phyloP scores from a whole-genome alignment of 1,139 yeast species.

The Nakaseomyces sp. region DNA sequence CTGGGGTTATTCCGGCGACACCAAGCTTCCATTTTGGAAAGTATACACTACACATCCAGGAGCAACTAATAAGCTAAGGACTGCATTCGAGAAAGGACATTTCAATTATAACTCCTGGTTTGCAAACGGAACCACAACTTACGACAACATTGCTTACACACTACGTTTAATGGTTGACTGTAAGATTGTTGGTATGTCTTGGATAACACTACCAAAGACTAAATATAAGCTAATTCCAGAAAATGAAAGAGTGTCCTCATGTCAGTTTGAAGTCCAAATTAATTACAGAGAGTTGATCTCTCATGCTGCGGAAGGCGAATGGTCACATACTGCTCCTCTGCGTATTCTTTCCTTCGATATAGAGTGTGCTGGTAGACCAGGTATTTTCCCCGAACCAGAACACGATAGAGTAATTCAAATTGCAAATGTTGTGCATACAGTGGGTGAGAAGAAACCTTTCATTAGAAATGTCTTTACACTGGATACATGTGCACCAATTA shows the following conservation, averaged over 20 bases:
- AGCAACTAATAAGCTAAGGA: conserved; percentile 56
- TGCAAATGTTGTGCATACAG: conserved; percentile 82
- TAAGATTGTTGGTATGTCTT: conserved; percentile 90
- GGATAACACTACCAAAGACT: conserved; percentile 82
- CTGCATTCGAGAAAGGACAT: conserved; percentile 79
- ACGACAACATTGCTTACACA: conserved; percentile 82
- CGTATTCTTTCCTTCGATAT: conserved; percentile 92
- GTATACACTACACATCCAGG: conserved; percentile 58
- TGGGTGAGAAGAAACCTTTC: conserved; percentile 73
- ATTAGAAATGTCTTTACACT: conserved; percentile 92
- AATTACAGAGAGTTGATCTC: conserved; percentile 61
- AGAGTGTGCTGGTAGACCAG: conserved; percentile 97
- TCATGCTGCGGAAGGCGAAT: conserved; percentile 87
- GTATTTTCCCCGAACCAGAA: conserved; percentile 91
- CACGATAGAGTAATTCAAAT: conserved; percentile 93
- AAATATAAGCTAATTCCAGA: conserved; percentile 46
- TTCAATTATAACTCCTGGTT: conserved; percentile 57
- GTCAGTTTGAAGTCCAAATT: conserved; percentile 76
- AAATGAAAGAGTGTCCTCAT: conserved; percentile 47
- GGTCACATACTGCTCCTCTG: conserved; percentile 89
- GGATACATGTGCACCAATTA: conserved; percentile 82
- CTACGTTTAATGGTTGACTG: conserved; percentile 88
- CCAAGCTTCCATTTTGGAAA: conserved; percentile 71
- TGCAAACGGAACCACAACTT: conserved; percentile 54
- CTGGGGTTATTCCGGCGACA: conserved; percentile 86